phyloP scores from a whole-genome alignment of 371 early-diverging fungal species.

The Chytridiales sp. region DNA sequence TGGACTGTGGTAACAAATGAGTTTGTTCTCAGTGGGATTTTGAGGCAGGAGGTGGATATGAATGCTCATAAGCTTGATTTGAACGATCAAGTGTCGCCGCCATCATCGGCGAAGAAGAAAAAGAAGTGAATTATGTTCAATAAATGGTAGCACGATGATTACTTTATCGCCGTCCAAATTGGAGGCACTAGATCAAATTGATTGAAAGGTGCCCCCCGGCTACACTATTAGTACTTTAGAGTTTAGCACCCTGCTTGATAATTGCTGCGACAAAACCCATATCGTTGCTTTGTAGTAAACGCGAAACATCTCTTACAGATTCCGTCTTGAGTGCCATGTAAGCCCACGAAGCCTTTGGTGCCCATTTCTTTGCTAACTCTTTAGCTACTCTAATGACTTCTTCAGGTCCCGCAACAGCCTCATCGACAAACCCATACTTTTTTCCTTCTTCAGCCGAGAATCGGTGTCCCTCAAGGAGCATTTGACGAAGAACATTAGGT shows the following conservation, averaged over 20 bases:
- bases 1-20: constrained; percentile 31
- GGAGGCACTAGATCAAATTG: too few species aligned
- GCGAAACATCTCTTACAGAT: not conserved
- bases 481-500: not conserved
- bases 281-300: not conserved
- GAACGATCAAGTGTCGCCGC: constrained; percentile 3
- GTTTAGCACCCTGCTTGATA: too few species aligned
- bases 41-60: constrained; percentile 36
- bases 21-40: constrained; percentile 41
- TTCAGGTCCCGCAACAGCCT: not conserved
- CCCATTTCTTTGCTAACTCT: not conserved
- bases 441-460: not conserved
- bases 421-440: not conserved
- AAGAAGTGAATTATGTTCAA: too few species aligned
- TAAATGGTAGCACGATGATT: too few species aligned
- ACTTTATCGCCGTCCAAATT: too few species aligned
- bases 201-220: too few species aligned
- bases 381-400: not conserved
- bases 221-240: too few species aligned
- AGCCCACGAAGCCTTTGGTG: not conserved
- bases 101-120: too few species aligned
- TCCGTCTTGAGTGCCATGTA: not conserved
- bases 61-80: constrained; percentile 6
- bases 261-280: constrained; percentile 2
- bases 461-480: not conserved